Conservation (phyloP, 805 yeast genomes). For the Scheffersomyces lignosus region DNA sequence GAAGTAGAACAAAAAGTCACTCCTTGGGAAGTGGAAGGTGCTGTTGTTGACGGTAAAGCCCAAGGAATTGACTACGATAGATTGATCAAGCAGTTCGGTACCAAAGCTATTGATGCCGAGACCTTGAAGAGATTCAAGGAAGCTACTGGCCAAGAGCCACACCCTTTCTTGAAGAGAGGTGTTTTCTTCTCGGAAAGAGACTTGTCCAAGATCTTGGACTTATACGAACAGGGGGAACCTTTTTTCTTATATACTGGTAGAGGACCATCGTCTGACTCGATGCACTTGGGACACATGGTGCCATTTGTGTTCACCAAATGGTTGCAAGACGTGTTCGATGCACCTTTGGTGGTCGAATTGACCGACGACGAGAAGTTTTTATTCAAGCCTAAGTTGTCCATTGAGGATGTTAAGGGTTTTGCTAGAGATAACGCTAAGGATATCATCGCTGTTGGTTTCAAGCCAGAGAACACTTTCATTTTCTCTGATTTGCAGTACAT, state of each 20-base stretch:
- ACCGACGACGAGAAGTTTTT: slow-evolving; percentile 97
- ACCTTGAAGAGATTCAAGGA: slow-evolving; percentile 71
- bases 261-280: slow-evolving; percentile 91
- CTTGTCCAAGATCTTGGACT: slow-evolving; percentile 71
- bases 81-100: slow-evolving; percentile 84
- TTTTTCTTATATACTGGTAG: slow-evolving; percentile 96
- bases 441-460: slow-evolving; percentile 90
- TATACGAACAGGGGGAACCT: slow-evolving; percentile 92
- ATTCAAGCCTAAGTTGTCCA: slow-evolving; percentile 86
- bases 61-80: slow-evolving; percentile 91
- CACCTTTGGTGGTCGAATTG: slow-evolving; percentile 87
- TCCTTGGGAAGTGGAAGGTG: slow-evolving; percentile 99
- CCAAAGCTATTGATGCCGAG: slow-evolving; percentile 66
- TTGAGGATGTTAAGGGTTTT: slow-evolving; percentile 81
- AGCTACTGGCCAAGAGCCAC: slow-evolving; percentile 91
- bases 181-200: slow-evolving; percentile 91
- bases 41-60: slow-evolving; percentile 91
- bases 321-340: slow-evolving; percentile 97
- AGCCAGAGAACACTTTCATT: slow-evolving; percentile 91
- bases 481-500: slow-evolving; percentile 90
- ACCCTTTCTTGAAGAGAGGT: slow-evolving; percentile 86
- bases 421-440: slow-evolving; percentile 87
- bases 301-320: slow-evolving; percentile 96
- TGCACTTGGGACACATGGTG: slow-evolving; percentile 96
- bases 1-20: slow-evolving; percentile 51